Percentiles rank a stretch among this genome's conserved stretches.
Conservation (phyloP, 2,329 filamentous ascomycete genomes). For the Pseudogymnoascus sp. region DNA sequence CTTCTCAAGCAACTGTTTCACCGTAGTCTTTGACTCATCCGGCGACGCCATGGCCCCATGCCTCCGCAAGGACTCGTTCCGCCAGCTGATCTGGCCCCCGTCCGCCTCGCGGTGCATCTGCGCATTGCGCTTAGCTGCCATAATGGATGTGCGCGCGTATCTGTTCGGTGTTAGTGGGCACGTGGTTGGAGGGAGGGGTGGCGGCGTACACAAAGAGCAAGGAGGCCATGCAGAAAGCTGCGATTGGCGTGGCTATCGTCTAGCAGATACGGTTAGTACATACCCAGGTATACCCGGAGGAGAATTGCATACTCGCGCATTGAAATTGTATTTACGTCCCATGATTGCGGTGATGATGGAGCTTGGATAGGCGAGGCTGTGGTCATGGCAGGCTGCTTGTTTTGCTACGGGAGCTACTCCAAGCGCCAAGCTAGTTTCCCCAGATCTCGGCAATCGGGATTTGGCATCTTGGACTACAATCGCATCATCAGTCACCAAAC, state of each 20-base stretch:
- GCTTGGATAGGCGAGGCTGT: neutral
- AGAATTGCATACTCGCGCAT: neutral
- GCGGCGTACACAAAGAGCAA: constrained; percentile 39
- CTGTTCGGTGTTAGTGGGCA: constrained; percentile 34
- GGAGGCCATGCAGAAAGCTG: constrained; percentile 46
- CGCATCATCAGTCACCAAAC: constrained; percentile 3
- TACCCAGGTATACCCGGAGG: neutral
- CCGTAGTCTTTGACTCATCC: constrained; percentile 25
- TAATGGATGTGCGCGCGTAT: constrained; percentile 57
- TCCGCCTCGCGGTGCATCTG: constrained; percentile 49
- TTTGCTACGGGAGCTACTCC: neutral
- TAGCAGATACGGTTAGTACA: constrained; percentile 17
- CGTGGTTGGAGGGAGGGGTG: constrained; percentile 10
- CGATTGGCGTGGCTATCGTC: constrained; percentile 42
- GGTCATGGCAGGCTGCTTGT: neutral
- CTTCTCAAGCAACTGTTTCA: constrained; percentile 22
- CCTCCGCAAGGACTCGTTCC: constrained; percentile 44
- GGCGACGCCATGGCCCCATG: constrained; percentile 40
- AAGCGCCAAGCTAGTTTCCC: neutral
- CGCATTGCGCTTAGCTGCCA: constrained; percentile 57
- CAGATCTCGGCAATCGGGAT: constrained; percentile 4
- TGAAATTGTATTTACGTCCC: constrained; percentile 4
- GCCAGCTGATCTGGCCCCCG: constrained; percentile 45
- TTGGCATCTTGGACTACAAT: constrained; percentile 9
- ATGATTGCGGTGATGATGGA: neutral